Evolutionary conservation across 352 stramenopile species (phyloP), one percentile per base, ranked within the genome.

Genomic region (Pythium apleroticum): DNA sequence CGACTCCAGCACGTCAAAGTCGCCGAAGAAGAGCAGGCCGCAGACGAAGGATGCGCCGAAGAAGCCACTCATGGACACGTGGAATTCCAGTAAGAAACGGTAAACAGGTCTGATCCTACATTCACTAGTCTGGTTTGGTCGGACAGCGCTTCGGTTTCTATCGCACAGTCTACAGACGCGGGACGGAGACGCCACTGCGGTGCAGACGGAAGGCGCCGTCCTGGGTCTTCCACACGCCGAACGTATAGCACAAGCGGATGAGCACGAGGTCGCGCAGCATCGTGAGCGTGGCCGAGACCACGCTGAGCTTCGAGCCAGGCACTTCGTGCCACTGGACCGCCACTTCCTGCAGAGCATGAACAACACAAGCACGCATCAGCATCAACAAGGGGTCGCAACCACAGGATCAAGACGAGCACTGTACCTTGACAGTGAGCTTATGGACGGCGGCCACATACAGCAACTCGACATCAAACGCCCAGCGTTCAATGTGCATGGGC

Each of bases 391-490:
- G 41, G 19, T 12, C 17, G 5, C 20, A 12, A 27, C 19, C 33
- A 0, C 8, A 41, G 4, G 8, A 12, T n/a, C n/a, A 11, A 41
- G 33, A 17, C 5, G 3, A 11, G 11, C 8, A 41, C 8, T 57
- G 10, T 55, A 89, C 84, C 79, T 90, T 89, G 48, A 93, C 76
- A 17, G 61, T 55, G 57, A 93, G 73, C 25, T 79, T 76, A 39
- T 71, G 84, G 52, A 61, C 72, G 4, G 70, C 81, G 19, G 86
- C 90, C 53, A 98, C 66, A 72, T 91, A 97, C 27, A 98, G 73
- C 62, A 98, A 57, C 63, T 98, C 94, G n/a, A 98, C 90, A 68
- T 98, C 94, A 71, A 98, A 98, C 20, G 90, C 91, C 94, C 94
- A 98, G 39, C 94, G 87, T 60, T 98, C 85, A 20, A 98, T 91